These are phyloP conservation scores for Aspergillus fructus DNA, from an alignment of 2,329 filamentous ascomycete species.

Conservation along the genomic window DNA sequence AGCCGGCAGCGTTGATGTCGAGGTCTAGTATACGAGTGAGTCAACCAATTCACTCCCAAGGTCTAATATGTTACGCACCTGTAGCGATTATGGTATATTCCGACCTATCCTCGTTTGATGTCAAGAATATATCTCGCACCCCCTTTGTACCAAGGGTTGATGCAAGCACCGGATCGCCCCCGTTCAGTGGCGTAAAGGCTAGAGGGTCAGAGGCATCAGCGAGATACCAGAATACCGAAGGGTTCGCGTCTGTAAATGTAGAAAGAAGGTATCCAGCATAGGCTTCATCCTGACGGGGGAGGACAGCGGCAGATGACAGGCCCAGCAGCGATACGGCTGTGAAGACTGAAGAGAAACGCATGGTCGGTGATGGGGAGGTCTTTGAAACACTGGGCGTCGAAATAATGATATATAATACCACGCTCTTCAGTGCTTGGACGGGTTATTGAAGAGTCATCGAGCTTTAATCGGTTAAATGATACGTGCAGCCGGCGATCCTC, in stretches of 20 bases:
- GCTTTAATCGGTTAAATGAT: too few relatives aligned
- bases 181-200: constrained; percentile 2
- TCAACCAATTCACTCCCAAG: neutral
- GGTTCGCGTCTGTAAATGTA: constrained; percentile 3
- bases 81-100: constrained; percentile 8
- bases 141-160: neutral
- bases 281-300: neutral
- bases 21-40: neutral
- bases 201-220: neutral
- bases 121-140: constrained; percentile 6
- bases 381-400: neutral
- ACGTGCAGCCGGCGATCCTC: neutral
- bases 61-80: neutral
- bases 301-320: neutral
- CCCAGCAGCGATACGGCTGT: neutral
- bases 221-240: constrained; percentile 5
- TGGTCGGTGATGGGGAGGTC: neutral
- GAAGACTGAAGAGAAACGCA: neutral
- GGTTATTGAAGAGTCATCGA: too few relatives aligned
- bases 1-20: constrained; percentile 7
- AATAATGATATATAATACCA: too few relatives aligned
- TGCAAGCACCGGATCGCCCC: neutral
- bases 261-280: constrained; percentile 10
- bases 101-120: neutral
- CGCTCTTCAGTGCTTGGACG: too few relatives aligned